Evolutionary conservation across 2,329 filamentous ascomycete genomes (phyloP).

Genomic region (Fusarium nygamai): DNA sequence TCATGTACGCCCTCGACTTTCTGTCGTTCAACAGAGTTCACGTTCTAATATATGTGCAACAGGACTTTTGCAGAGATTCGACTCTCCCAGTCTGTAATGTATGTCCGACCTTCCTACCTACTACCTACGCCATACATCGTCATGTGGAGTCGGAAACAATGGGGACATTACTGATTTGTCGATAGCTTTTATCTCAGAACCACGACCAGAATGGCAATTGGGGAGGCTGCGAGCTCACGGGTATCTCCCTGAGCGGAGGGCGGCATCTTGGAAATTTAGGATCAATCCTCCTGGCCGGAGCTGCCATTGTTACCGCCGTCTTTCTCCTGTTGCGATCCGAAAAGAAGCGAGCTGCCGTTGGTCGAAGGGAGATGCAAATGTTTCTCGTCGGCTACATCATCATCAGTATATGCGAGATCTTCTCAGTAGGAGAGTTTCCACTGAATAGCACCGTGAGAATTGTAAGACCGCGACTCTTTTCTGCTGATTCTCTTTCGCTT

Average conservation of each 20-base stretch:
- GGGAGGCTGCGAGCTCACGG: conserved; percentile 78
- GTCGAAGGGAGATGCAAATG: conserved; percentile 95
- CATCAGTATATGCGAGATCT: conserved; percentile 94
- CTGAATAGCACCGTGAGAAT: conserved; percentile 75
- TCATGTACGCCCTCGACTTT: conserved; percentile 53
- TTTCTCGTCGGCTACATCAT: conserved; percentile 89
- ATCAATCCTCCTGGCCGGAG: conserved; percentile 83
- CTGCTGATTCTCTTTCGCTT: background rate
- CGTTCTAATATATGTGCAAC: conserved; percentile 40
- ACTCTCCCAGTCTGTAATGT: conserved; percentile 88
- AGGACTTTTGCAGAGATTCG: conserved; percentile 87
- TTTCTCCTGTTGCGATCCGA: conserved; percentile 84
- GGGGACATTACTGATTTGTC: conserved; percentile 33
- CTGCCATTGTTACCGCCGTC: conserved; percentile 75
- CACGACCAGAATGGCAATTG: conserved; percentile 68
- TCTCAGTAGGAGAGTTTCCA: conserved; percentile 91
- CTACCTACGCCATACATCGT: conserved; percentile 5
- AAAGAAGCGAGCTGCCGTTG: conserved; percentile 91
- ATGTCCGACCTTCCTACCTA: conserved; percentile 51
- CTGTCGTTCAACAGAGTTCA: conserved; percentile 1
- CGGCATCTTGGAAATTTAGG: conserved; percentile 84
- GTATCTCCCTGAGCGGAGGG: conserved; percentile 75
- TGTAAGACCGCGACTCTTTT: conserved; percentile 60
- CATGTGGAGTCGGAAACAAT: conserved; percentile 35
- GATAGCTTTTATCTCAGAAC: conserved; percentile 62